Base-by-base conservation (phyloP, 805 yeast species). In the Cyberlindnera xishuangbannaensis region DNA sequence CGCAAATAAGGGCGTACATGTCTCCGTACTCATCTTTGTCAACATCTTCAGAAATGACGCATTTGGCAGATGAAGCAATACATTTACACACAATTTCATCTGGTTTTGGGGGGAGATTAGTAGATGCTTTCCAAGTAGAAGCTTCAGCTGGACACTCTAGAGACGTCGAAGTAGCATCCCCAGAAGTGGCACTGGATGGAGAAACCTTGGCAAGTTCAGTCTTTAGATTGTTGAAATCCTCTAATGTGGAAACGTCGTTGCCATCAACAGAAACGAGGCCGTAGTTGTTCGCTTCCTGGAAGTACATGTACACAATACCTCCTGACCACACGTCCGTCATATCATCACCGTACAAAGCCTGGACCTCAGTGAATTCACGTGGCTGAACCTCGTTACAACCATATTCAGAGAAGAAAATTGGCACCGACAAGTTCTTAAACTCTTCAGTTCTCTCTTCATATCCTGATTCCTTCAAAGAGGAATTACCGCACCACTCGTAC, bases 241-340 rank as follows among this genome's bases (percentile, higher is more conserved):
- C 62, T 48, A 80, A 55, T 6, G 88, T 82, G 16, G 67, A 60
- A 34, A 82, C 86, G 31, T 45, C 49, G 50, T 62, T 69, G 27
- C 62, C 61, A 17, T 50, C 52, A 30, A 81, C 62, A 20, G 78
- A 52, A 17, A 85, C 94, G 41, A 85, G 69, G 41, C 95, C 95
- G 55, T 84, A 85, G 46, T 83, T 59, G 62, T 86, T 86, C 29
- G 61, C 78, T 62, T 85, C 95, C 66, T 86, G 76, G 58, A 79
- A 83, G 65, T 83, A 85, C 92, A 83, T 83, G 71, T 86, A 85
- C 34, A 83, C 90, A 49, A 85, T 83, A 61, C 95, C 95, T 55
- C 95, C 95, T 26, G 94, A 83, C 92, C 94, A 86, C 33, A 85
- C 88, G 51, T 75, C 83, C 30, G 92, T 80, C 95, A 85, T 85